These are phyloP conservation scores for Neurospora cerealis DNA, from an alignment of 495 filamentous ascomycete genomes.

Conservation along the genomic window DNA sequence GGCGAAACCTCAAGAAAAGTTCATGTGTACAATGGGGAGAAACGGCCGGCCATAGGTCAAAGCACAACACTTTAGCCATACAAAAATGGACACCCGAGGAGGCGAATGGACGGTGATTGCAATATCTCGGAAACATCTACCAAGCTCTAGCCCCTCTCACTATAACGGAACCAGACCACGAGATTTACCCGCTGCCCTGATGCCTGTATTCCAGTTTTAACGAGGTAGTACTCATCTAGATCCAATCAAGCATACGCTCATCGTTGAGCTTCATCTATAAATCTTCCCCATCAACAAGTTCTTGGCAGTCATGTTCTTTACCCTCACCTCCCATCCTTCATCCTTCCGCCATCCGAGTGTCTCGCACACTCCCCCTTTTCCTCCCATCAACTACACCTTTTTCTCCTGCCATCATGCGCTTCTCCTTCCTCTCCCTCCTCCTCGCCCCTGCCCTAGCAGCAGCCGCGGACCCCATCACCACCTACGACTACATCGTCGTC, in stretches of 20 bases:
- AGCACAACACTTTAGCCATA: not conserved
- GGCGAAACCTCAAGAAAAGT: not conserved
- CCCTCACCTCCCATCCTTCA: not conserved
- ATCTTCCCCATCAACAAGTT: not conserved
- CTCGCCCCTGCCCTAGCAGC: slow-evolving; percentile 14
- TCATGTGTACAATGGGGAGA: not conserved
- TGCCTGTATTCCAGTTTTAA: not conserved
- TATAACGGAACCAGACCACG: not conserved
- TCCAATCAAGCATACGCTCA: not conserved
- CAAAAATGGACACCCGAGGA: not conserved
- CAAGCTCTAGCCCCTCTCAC: not conserved
- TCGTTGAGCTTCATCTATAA: not conserved
- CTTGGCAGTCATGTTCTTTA: not conserved
- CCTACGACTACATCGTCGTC: slow-evolving; percentile 58
- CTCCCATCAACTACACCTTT: slow-evolving; percentile 25
- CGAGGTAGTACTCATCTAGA: not conserved
- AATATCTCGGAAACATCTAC: not conserved
- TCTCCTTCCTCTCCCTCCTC: slow-evolving; percentile 19
- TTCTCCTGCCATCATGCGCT: slow-evolving; percentile 12
- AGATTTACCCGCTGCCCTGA: not conserved
- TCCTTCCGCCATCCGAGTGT: not conserved
- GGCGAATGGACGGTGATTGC: not conserved
- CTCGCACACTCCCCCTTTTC: slow-evolving; percentile 2
- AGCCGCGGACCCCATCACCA: slow-evolving; percentile 1
- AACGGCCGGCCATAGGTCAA: not conserved